Evolutionary conservation across 371 early-diverging fungal genomes (phyloP).

Genomic region (Syncephalastrum monosporum): DNA sequence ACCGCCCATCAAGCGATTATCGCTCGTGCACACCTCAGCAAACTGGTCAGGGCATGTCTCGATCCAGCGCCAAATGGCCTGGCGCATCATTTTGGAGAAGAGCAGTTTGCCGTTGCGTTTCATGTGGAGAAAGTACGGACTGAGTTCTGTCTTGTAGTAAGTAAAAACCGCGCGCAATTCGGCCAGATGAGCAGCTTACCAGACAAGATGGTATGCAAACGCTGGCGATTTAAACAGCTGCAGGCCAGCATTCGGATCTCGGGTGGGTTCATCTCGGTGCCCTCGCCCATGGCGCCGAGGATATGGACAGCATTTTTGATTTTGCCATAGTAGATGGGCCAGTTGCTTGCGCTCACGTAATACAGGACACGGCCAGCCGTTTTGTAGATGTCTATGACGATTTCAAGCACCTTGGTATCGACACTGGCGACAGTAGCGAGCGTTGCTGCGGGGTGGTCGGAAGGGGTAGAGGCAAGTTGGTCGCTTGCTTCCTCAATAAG

Average conservation of each 20-base stretch:
- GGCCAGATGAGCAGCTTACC: slow-evolving; percentile 35
- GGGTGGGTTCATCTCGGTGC: slow-evolving; percentile 57
- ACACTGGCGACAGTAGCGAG: slow-evolving; percentile 10
- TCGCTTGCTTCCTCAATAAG: slow-evolving; percentile 32
- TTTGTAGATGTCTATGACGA: slow-evolving; percentile 61
- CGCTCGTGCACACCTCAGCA: slow-evolving; percentile 58
- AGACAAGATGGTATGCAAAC: slow-evolving; percentile 66
- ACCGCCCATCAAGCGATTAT: slow-evolving; percentile 64
- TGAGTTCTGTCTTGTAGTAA: slow-evolving; percentile 48
- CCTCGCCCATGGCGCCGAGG: slow-evolving; percentile 52
- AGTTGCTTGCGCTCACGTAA: slow-evolving; percentile 80
- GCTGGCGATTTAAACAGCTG: slow-evolving; percentile 63
- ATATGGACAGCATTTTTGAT: slow-evolving; percentile 58
- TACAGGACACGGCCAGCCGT: slow-evolving; percentile 75
- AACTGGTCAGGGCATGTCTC: slow-evolving; percentile 74
- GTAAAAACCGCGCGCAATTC: not conserved
- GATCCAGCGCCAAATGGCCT: slow-evolving; percentile 88
- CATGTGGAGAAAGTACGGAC: slow-evolving; percentile 62
- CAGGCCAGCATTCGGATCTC: slow-evolving; percentile 78
- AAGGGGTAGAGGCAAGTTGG: slow-evolving; percentile 28
- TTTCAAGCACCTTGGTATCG: slow-evolving; percentile 35
- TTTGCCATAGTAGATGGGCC: slow-evolving; percentile 73
- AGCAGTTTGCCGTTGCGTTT: slow-evolving; percentile 63
- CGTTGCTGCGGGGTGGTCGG: slow-evolving; percentile 19
- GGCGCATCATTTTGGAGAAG: slow-evolving; percentile 67